Base-by-base conservation (phyloP, 768 basidiomycete genomes). In the Mycena chlorophos region DNA sequence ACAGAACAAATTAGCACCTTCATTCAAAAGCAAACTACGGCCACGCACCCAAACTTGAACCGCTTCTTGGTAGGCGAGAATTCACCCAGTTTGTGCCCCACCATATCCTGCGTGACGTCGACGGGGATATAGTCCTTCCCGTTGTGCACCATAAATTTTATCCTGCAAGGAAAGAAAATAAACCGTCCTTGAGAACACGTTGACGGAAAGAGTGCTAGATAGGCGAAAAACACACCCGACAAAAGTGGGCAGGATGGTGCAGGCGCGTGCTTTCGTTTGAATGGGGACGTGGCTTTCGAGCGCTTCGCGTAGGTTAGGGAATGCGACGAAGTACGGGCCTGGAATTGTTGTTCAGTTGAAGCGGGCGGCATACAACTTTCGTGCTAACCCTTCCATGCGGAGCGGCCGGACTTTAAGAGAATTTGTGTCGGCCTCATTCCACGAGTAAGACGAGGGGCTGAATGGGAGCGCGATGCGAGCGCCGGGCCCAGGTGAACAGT, bases 11-110 rank as follows among this genome's bases (percentile, higher is more conserved):
- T 34, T 17, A 34, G 31, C 31, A 42, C n/a, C 40, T 14, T 47
- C 46, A 47, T 26, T 5, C 26, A 25, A 6, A 26, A 39, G 14
- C 4, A 17, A 28, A 27, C 29, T 5, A 19, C 27, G 27, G 17
- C 22, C 27, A 85, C 91, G 68, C 68, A 94, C 94, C 84, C 89
- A 76, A 86, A 94, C 28, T 77, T 82, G 70, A 94, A 95, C 52
- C 82, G 83, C 71, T 93, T 94, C 75, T 88, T 87, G 30, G 95
- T 98, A 62, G 87, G 83, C 37, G 93, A 76, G 71, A 98, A 98
- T 77, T 98, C 94, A 51, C 96, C 96, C 50, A 98, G 73, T 71
- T 99, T 99, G 70, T 99, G 95, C 0, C 96, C 96, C 1, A 99
- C 93, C 96, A 98, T 98, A 70, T 98, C 96, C 69, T 95, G 92